phyloP scores from a whole-genome alignment of 805 yeast genomes.

The Torulaspora delbrueckii region DNA sequence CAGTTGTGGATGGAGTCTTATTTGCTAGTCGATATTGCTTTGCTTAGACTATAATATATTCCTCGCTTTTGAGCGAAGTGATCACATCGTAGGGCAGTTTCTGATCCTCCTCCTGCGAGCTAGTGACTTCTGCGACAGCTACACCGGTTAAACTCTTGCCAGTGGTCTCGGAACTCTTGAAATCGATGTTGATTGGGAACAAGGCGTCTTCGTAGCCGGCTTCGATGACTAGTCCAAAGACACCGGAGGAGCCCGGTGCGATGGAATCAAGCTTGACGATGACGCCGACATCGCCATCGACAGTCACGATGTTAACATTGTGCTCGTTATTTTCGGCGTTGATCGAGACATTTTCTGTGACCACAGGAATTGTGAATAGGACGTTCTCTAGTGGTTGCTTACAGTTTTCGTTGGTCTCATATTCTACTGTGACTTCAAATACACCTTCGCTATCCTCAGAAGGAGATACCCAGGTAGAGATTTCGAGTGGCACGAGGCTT shows the following conservation, averaged over 20 bases:
- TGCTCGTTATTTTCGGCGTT: constrained; percentile 45
- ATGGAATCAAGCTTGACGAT: constrained; percentile 58
- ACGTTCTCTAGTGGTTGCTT: constrained; percentile 47
- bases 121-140: constrained; percentile 54
- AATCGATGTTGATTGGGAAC: constrained; percentile 80
- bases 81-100: constrained; percentile 68
- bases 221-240: constrained; percentile 73
- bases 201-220: constrained; percentile 74
- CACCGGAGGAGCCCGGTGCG: constrained; percentile 53
- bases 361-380: constrained; percentile 58
- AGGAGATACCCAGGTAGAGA: constrained; percentile 80
- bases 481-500: constrained; percentile 54
- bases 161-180: constrained; percentile 47
- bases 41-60: constrained; percentile 43
- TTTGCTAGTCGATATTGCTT: background rate
- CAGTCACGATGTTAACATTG: constrained; percentile 52
- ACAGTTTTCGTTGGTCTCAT: constrained; percentile 56
- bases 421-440: constrained; percentile 80
- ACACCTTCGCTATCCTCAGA: constrained; percentile 50
- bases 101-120: constrained; percentile 44
- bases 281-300: constrained; percentile 60
- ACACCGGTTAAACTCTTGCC: constrained; percentile 51
- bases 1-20: background rate
- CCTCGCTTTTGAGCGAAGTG: constrained; percentile 53
- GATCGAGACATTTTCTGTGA: constrained; percentile 50